Evolutionary conservation across 805 yeast genomes (phyloP).

Genomic region (baker's yeast (Saccharomyces cerevisiae)): DNA sequence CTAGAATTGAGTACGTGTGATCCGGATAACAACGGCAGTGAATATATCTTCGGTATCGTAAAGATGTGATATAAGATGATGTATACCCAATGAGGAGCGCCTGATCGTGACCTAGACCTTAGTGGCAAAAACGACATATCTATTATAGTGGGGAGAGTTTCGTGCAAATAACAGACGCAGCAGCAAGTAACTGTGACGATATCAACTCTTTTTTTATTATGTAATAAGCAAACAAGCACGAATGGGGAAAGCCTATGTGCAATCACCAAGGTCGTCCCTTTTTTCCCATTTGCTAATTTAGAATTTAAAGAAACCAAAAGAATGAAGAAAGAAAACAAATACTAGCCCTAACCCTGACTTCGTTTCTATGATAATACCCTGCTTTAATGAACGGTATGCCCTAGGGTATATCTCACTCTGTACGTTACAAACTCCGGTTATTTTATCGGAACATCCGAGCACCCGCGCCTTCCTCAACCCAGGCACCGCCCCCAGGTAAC

Average conservation of each 20-base stretch:
- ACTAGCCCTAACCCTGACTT: not conserved
- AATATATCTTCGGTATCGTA: not conserved
- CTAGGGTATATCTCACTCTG: not conserved
- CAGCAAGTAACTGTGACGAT: not conserved
- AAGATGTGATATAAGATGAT: not conserved
- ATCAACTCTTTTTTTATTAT: not conserved
- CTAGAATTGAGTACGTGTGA: not conserved
- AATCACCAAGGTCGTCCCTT: not conserved
- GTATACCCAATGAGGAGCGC: not conserved
- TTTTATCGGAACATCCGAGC: not conserved
- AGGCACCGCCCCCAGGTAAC: not conserved
- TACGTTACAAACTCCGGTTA: not conserved
- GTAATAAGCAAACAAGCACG: not conserved
- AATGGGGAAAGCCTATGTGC: not conserved
- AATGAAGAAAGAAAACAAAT: not conserved
- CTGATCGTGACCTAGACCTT: not conserved
- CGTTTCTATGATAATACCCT: not conserved
- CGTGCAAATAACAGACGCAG: not conserved
- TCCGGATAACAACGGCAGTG: conserved; percentile 1
- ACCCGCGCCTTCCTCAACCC: not conserved
- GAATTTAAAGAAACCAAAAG: not conserved
- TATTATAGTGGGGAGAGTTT: not conserved
- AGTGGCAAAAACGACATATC: not conserved
- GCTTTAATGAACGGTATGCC: not conserved
- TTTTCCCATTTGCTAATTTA: not conserved